phyloP scores from a whole-genome alignment of 2,329 filamentous ascomycete species.

The Colletotrichum graminicola region DNA sequence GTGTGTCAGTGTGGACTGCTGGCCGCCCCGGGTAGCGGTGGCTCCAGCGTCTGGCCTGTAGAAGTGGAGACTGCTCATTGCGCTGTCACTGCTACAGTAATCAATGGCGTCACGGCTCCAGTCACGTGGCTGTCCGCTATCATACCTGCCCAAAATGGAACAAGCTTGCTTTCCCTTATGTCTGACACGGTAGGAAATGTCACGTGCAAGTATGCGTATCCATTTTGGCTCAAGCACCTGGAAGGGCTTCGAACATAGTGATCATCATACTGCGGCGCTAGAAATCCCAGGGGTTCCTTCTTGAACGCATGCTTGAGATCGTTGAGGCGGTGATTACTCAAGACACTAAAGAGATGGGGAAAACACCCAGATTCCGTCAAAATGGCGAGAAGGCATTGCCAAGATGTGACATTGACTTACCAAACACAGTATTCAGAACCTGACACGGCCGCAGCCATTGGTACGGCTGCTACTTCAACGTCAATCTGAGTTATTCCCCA shows the following conservation, averaged over 20 bases:
- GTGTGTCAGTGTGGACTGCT: constrained; percentile 15
- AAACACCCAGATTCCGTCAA: too few relatives aligned
- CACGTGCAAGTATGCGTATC: not conserved
- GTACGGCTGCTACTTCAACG: too few relatives aligned
- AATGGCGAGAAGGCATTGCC: too few relatives aligned
- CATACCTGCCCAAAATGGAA: constrained; percentile 27
- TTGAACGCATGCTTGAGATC: too few relatives aligned
- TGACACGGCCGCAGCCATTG: too few relatives aligned
- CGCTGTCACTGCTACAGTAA: constrained; percentile 4
- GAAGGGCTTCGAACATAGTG: not conserved
- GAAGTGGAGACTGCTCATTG: constrained; percentile 9
- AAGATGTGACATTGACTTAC: too few relatives aligned
- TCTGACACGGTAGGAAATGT: not conserved
- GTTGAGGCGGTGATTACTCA: too few relatives aligned
- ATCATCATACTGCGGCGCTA: not conserved
- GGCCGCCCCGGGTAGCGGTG: not conserved
- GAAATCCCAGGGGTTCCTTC: too few relatives aligned
- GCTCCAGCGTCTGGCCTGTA: constrained; percentile 12
- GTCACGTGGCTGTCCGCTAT: constrained; percentile 20
- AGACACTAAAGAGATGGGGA: too few relatives aligned
- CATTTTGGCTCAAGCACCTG: not conserved
- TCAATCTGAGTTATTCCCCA: too few relatives aligned
- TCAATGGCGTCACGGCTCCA: constrained; percentile 35
- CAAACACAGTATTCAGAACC: too few relatives aligned
- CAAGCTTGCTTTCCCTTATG: not conserved